A percentile compares a stretch with the other conserved stretches of the same genome.
Conservation (phyloP, 805 yeast species). For the Yamadazyma phyllophila region DNA sequence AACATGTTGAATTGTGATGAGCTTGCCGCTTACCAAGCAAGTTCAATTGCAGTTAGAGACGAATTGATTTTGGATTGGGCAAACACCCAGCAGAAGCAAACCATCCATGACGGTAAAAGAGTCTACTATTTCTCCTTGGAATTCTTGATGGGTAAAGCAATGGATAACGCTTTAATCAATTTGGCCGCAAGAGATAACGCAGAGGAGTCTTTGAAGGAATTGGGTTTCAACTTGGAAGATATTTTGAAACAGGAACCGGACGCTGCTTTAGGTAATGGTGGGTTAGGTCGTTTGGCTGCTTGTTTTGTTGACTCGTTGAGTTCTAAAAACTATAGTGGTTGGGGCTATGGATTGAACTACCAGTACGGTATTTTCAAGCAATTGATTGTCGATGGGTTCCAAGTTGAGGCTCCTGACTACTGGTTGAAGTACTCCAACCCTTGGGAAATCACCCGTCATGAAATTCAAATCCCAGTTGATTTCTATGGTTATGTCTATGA, state of each 20-base stretch:
- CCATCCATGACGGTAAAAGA: conserved; percentile 78
- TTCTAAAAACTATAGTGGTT: conserved; percentile 83
- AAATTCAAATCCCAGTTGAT: conserved; percentile 85
- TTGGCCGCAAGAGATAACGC: conserved; percentile 64
- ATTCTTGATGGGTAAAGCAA: conserved; percentile 90
- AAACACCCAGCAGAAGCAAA: conserved; percentile 86
- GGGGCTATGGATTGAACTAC: conserved; percentile 95
- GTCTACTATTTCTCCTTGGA: conserved; percentile 85
- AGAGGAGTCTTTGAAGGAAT: conserved; percentile 46
- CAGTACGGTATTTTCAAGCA: conserved; percentile 93
- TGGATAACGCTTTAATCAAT: conserved; percentile 91
- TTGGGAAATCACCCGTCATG: conserved; percentile 88
- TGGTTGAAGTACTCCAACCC: conserved; percentile 90
- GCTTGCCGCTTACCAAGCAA: conserved; percentile 89
- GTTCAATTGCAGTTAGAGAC: conserved; percentile 76
- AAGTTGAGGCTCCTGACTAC: conserved; percentile 91
- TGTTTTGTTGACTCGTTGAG: conserved; percentile 89
- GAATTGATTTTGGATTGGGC: conserved; percentile 85
- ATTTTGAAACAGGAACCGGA: conserved; percentile 84
- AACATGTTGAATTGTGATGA: conserved; percentile 89
- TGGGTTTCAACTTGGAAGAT: conserved; percentile 88
- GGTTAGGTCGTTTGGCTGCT: conserved; percentile 91
- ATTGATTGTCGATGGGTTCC: conserved; percentile 86
- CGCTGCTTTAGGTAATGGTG: conserved; percentile 95
- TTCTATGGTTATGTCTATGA: conserved; percentile 81